A percentile compares a stretch with the other conserved stretches of the same genome.
phyloP scores from a whole-genome alignment of 768 basidiomycete species.

The Russula sp. region DNA sequence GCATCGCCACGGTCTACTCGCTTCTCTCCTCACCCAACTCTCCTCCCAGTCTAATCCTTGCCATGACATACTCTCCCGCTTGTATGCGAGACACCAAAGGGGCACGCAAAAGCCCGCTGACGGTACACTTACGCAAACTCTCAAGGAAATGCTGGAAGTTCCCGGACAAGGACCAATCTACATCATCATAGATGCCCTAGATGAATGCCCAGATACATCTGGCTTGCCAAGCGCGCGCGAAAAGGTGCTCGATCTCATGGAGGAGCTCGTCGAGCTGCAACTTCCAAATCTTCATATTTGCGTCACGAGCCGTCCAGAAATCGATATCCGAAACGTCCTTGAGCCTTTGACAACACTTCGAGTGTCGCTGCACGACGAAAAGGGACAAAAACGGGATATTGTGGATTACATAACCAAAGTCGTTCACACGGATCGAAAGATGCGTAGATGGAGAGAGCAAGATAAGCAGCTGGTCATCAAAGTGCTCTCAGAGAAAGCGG shows the following conservation, averaged over 20 bases:
- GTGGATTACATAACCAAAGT: not conserved
- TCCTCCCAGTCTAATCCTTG: not conserved
- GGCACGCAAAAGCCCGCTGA: not conserved
- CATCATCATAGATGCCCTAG: constrained; percentile 5
- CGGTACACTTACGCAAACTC: not conserved
- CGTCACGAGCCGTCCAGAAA: constrained; percentile 2
- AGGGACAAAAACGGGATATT: not conserved
- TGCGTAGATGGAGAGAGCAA: not conserved
- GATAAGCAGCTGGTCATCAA: not conserved
- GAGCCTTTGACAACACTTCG: not conserved
- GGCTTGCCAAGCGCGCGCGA: not conserved
- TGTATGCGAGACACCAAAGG: not conserved
- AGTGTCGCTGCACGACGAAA: not conserved
- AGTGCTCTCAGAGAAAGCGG: not conserved
- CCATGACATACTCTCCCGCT: not conserved
- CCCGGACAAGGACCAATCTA: not conserved
- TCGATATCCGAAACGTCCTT: not conserved
- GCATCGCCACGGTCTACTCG: not conserved
- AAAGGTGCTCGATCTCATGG: not conserved
- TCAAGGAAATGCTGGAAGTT: not conserved
- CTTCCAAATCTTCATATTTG: not conserved
- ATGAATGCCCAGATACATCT: not conserved
- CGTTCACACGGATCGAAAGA: not conserved
- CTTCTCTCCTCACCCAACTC: constrained; percentile 2
- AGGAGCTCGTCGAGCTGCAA: not conserved